Conservation (phyloP, 2,329 filamentous ascomycete genomes). For the Clonostachys rosea region DNA sequence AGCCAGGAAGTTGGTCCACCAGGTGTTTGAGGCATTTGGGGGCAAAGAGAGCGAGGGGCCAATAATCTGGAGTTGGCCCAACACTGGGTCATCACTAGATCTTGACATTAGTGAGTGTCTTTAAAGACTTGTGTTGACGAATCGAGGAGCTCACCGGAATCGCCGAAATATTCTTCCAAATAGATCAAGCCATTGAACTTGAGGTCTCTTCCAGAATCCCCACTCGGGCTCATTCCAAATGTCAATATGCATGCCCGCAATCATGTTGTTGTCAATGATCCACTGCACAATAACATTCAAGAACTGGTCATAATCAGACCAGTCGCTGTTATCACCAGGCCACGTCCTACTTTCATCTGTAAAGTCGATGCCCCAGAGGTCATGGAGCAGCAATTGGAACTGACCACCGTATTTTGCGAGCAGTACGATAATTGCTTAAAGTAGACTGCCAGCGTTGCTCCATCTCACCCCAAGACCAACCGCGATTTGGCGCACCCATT, state of each 20-base stretch:
- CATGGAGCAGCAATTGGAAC: constrained; percentile 39
- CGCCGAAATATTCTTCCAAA: constrained; percentile 5
- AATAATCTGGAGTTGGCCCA: constrained; percentile 16
- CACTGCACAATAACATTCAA: constrained; percentile 27
- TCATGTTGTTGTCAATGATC: constrained; percentile 28
- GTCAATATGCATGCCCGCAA: constrained; percentile 33
- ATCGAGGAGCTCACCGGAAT: not conserved
- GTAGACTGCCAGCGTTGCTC: constrained; percentile 30
- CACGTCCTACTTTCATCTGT: constrained; percentile 22
- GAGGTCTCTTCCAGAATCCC: constrained; percentile 9
- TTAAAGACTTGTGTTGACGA: too few species aligned
- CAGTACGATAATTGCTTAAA: constrained; percentile 37
- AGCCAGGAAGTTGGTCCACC: constrained; percentile 4
- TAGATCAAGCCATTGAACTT: constrained; percentile 8
- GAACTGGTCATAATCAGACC: constrained; percentile 37
- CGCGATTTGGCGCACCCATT: not conserved
- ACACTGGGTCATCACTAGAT: not conserved
- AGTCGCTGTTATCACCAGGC: constrained; percentile 45
- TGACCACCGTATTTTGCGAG: constrained; percentile 30
- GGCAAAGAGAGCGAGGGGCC: constrained; percentile 28
- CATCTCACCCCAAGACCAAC: not conserved
- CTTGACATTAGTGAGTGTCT: too few species aligned
- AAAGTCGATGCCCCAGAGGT: constrained; percentile 41
- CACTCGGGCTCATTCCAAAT: constrained; percentile 52
- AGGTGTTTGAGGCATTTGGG: not conserved